These are phyloP conservation scores for Fusarium chaquense DNA, from an alignment of 2,329 filamentous ascomycete genomes.

Conservation along the genomic window DNA sequence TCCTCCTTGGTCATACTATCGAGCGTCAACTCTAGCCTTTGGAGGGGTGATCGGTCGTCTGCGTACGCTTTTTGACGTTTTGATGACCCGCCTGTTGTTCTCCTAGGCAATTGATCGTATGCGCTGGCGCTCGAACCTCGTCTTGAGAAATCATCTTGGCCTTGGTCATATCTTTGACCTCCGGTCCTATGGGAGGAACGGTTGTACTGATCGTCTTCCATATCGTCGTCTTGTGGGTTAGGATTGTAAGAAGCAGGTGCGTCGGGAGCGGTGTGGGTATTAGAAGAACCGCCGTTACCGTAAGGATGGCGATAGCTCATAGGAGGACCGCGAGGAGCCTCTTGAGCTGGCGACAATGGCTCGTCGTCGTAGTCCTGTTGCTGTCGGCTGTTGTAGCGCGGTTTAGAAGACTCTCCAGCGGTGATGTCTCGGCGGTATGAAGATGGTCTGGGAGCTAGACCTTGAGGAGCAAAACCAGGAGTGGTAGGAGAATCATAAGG, in stretches of 20 bases:
- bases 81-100: conserved; percentile 55
- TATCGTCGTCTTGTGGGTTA: conserved; percentile 39
- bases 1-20: conserved; percentile 96
- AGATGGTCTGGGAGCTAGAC: conserved; percentile 70
- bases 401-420: conserved; percentile 56
- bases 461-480: conserved; percentile 63
- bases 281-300: conserved; percentile 45
- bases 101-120: conserved; percentile 50
- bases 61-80: conserved; percentile 73
- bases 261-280: conserved; percentile 39
- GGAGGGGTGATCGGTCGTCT: conserved; percentile 87
- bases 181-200: conserved; percentile 37
- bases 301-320: conserved; percentile 66
- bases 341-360: conserved; percentile 62
- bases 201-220: conserved; percentile 48
- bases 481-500: conserved; percentile 67
- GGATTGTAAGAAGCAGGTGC: conserved; percentile 22
- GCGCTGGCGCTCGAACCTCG: conserved; percentile 40
- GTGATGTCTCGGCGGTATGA: conserved; percentile 65
- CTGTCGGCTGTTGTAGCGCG: conserved; percentile 53
- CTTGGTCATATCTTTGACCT: conserved; percentile 36
- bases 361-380: conserved; percentile 56
- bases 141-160: conserved; percentile 41
- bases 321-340: conserved; percentile 70
- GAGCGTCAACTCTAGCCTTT: conserved; percentile 91